A percentile compares a stretch with the other conserved stretches of the same genome.
These are phyloP conservation scores for Cytidiella melzeri DNA, from an alignment of 768 basidiomycete species.

Conservation along the genomic window DNA sequence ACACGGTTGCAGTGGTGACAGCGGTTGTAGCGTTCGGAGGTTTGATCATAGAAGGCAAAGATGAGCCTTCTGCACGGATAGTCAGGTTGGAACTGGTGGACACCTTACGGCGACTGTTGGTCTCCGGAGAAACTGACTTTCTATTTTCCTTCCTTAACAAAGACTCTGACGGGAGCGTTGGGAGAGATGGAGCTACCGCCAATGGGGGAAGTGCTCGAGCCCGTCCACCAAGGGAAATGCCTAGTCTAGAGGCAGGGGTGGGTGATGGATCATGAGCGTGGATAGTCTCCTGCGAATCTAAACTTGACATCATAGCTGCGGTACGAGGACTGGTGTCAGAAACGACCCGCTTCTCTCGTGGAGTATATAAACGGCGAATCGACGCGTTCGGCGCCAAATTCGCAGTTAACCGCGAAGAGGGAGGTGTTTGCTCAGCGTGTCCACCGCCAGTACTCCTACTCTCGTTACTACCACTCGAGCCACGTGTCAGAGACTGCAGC, in stretches of 20 bases:
- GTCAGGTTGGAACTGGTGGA: conserved; percentile 43
- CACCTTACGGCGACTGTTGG: conserved; percentile 31
- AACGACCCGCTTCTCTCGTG: conserved; percentile 50
- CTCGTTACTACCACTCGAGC: conserved; percentile 25
- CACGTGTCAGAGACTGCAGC: conserved; percentile 9
- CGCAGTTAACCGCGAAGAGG: conserved; percentile 13
- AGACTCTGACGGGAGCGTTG: conserved; percentile 55
- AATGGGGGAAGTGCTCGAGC: conserved; percentile 42
- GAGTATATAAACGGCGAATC: conserved; percentile 49
- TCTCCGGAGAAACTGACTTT: conserved; percentile 20
- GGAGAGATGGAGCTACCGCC: conserved; percentile 52
- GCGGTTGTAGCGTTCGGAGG: conserved; percentile 62
- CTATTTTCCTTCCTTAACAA: conserved; percentile 19
- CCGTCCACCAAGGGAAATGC: conserved; percentile 31
- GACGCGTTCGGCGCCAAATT: conserved; percentile 26
- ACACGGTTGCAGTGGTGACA: conserved; percentile 58
- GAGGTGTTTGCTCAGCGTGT: conserved; percentile 18
- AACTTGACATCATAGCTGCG: conserved; percentile 11
- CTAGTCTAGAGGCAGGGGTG: conserved; percentile 34
- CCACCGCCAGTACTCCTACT: conserved; percentile 17
- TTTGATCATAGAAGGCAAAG: conserved; percentile 37
- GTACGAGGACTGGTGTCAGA: conserved; percentile 16
- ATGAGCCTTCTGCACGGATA: conserved; percentile 32
- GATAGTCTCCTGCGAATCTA: conserved; percentile 26
- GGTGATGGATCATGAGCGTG: conserved; percentile 40